Evolutionary conservation across 495 filamentous ascomycete species (phyloP).

Genomic region (Sordaria brevicollis): DNA sequence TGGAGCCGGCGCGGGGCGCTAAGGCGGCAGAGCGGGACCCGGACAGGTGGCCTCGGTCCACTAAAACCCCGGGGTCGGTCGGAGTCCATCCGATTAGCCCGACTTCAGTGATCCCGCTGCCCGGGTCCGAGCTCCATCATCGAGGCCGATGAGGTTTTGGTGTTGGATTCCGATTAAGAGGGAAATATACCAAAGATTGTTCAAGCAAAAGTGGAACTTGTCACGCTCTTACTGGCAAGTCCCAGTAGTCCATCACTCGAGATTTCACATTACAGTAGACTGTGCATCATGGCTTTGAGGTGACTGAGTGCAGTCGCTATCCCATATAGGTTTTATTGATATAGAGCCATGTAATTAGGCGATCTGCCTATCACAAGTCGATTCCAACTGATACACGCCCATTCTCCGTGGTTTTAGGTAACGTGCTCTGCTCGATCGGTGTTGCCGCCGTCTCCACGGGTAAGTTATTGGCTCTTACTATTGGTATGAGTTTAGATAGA

Average conservation of each 20-base stretch:
- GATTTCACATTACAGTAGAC: background rate
- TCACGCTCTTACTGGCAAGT: background rate
- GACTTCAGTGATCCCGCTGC: background rate
- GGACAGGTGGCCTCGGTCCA: background rate
- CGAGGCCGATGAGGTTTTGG: background rate
- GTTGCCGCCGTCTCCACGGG: no score
- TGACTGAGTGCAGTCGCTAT: no score
- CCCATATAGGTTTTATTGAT: no score
- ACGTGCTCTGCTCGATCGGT: no score
- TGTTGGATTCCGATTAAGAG: background rate
- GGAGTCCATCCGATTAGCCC: background rate
- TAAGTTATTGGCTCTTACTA: background rate
- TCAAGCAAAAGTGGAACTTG: no score
- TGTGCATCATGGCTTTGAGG: no score
- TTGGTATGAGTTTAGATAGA: background rate
- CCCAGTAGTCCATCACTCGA: background rate
- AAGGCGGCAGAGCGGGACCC: background rate
- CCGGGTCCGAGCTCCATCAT: background rate
- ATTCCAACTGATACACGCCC: no score
- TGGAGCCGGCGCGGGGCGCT: background rate
- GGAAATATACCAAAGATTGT: no score
- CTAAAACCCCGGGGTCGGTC: background rate
- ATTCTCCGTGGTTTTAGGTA: no score
- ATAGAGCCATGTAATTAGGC: no score
- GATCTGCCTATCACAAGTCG: no score